These are phyloP conservation scores for Scutellaria galericulata DNA, from an alignment of 257 asterid genomes.

Conservation along the genomic window DNA sequence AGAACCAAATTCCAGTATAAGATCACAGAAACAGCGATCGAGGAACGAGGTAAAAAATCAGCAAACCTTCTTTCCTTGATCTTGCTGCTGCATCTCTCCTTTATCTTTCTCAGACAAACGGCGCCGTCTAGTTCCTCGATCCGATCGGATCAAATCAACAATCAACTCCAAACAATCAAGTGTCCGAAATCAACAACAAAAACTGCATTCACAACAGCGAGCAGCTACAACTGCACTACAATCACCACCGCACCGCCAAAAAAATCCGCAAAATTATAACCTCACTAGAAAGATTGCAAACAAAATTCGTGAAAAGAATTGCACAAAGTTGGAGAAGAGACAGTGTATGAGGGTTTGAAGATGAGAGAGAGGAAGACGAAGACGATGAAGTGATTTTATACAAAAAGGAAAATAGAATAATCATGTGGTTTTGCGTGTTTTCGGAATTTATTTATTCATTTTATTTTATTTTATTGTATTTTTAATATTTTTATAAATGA, in stretches of 20 bases:
- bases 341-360: conserved; percentile 33
- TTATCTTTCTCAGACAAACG: conserved; percentile 18
- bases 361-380: conserved; percentile 18
- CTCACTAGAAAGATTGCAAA: conserved; percentile 4
- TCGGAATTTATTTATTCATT: conserved; percentile 11
- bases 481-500: neutral
- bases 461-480: neutral
- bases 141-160: conserved; percentile 44
- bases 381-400: conserved; percentile 33
- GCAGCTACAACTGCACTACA: conserved; percentile 31
- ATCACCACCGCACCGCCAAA: conserved; percentile 29
- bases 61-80: conserved; percentile 71
- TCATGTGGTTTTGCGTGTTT: conserved; percentile 42
- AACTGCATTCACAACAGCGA: conserved; percentile 32
- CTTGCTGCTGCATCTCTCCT: conserved; percentile 65
- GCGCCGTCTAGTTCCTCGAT: conserved; percentile 39
- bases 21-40: neutral
- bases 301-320: conserved; percentile 11
- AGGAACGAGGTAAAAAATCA: conserved; percentile 1
- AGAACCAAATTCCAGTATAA: neutral
- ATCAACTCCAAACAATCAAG: conserved; percentile 20
- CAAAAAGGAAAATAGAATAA: neutral
- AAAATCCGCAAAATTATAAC: conserved; percentile 13
- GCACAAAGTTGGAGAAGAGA: neutral
- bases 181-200: conserved; percentile 22